phyloP scores from a whole-genome alignment of 2,329 filamentous ascomycete species.

The Colletotrichum viniferum region DNA sequence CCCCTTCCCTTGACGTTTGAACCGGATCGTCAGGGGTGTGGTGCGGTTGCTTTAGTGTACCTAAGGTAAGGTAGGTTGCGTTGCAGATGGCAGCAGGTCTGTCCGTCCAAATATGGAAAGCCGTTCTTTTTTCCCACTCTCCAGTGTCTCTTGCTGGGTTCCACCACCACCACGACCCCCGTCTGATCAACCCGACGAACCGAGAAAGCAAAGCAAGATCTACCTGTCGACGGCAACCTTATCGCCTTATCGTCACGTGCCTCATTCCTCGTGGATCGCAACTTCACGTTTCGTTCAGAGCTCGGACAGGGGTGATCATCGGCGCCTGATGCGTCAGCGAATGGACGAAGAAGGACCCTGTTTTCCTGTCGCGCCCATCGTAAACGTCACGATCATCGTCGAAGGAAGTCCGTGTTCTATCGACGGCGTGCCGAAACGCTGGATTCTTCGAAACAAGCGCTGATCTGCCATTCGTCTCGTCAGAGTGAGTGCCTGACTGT shows the following conservation, averaged over 20 bases:
- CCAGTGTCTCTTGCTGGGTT: neutral
- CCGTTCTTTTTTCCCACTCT: neutral
- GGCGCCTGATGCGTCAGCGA: neutral
- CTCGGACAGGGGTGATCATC: neutral
- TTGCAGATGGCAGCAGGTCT: neutral
- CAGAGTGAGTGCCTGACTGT: neutral
- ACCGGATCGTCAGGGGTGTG: constrained; percentile 8
- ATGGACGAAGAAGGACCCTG: neutral
- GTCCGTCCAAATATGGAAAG: neutral
- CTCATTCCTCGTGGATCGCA: neutral
- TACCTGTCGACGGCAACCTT: neutral
- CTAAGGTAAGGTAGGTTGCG: neutral
- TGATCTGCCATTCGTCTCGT: neutral
- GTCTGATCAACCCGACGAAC: neutral
- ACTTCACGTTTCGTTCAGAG: neutral
- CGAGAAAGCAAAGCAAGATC: neutral
- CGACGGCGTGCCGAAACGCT: neutral
- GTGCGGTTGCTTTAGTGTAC: neutral
- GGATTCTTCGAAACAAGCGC: neutral
- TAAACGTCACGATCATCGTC: neutral
- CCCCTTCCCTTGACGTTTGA: neutral
- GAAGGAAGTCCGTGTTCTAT: neutral
- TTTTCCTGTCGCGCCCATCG: neutral
- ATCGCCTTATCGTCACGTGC: neutral
- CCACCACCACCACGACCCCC: neutral